phyloP scores from a whole-genome alignment of 83 land plant genomes.

The Picea engelmannii region DNA sequence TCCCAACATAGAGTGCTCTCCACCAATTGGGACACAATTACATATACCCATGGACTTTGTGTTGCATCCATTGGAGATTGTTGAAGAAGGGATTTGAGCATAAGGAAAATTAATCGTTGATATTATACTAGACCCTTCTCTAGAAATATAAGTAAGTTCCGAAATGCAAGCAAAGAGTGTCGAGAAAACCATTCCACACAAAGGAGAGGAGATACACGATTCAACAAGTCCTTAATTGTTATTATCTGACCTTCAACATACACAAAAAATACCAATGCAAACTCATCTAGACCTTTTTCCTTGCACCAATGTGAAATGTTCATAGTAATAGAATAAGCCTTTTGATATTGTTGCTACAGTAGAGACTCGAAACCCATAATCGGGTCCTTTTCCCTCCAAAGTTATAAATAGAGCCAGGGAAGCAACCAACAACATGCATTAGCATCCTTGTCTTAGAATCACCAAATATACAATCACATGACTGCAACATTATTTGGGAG shows the following conservation, averaged over 20 bases:
- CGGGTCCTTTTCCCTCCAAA: conserved; percentile 50
- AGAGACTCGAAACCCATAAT: conserved; percentile 57
- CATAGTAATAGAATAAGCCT: conserved; percentile 86
- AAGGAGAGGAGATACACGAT: conserved; percentile 69
- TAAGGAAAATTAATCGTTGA: conserved; percentile 86
- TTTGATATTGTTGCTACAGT: conserved; percentile 81
- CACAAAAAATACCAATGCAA: conserved; percentile 69
- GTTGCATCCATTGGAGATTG: conserved; percentile 89
- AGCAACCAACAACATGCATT: conserved; percentile 96
- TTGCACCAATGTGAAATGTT: conserved; percentile 90
- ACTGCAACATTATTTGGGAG: conserved; percentile 82
- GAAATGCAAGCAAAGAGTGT: conserved; percentile 91
- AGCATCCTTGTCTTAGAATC: conserved; percentile 83
- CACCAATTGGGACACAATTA: conserved; percentile 87
- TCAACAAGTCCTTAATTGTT: conserved; percentile 65
- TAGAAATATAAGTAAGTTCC: conserved; percentile 83
- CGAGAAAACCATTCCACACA: conserved; percentile 96
- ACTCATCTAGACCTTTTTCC: conserved; percentile 69
- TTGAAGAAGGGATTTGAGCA: conserved; percentile 88
- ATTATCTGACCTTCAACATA: conserved; percentile 78
- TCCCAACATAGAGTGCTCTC: conserved; percentile 93
- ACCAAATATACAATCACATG: conserved; percentile 95
- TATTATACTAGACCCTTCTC: conserved; percentile 95
- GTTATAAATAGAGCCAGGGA: conserved; percentile 94
- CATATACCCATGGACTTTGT: conserved; percentile 92